Evolutionary conservation across 2,329 filamentous ascomycete species (phyloP).

Genomic region (Anthostomella pinea): DNA sequence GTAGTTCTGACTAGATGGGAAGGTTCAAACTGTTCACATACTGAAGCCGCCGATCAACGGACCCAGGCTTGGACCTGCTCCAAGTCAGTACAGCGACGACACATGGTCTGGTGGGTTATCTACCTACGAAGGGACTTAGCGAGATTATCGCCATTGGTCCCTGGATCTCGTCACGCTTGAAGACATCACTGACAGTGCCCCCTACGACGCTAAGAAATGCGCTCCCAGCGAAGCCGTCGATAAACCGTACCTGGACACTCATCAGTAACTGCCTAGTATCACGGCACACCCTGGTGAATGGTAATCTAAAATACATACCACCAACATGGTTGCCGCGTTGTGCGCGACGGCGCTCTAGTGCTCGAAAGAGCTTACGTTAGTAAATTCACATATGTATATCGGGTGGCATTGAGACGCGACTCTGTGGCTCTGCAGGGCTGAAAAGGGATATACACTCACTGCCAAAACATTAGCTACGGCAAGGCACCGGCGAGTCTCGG

Average conservation of each 20-base stretch:
- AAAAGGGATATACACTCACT: too few relatives aligned
- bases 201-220: constrained; percentile 73
- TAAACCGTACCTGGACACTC: constrained; percentile 57
- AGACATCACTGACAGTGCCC: constrained; percentile 81
- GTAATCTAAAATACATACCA: constrained; percentile 36
- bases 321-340: constrained; percentile 77
- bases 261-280: too few relatives aligned
- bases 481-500: too few relatives aligned
- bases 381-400: neutral
- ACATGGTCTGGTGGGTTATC: neutral
- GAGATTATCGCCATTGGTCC: constrained; percentile 83
- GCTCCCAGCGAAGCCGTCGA: constrained; percentile 69
- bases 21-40: constrained; percentile 6
- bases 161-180: constrained; percentile 64
- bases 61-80: constrained; percentile 52
- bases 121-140: constrained; percentile 57
- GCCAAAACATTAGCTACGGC: too few relatives aligned
- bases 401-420: neutral
- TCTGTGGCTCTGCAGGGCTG: too few relatives aligned
- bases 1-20: too few relatives aligned
- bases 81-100: neutral
- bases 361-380: too few relatives aligned
- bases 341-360: constrained; percentile 71
- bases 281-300: too few relatives aligned
- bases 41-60: constrained; percentile 71